These are phyloP conservation scores for Cyberlindnera amylophila DNA, from an alignment of 805 yeast genomes.

Conservation along the genomic window DNA sequence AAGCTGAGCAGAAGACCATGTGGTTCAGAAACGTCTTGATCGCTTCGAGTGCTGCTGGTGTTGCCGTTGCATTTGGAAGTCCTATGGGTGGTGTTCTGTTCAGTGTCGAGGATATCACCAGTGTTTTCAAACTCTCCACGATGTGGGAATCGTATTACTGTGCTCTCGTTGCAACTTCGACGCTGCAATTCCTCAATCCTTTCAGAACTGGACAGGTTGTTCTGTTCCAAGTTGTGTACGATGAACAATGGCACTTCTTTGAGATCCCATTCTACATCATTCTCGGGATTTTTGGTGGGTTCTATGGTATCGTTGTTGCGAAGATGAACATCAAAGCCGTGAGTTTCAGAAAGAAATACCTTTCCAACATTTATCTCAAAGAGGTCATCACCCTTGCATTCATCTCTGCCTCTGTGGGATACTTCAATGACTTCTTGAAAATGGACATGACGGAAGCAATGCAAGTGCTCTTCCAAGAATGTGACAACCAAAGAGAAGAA, in stretches of 20 bases:
- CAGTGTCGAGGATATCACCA: constrained; percentile 85
- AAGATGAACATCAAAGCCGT: constrained; percentile 74
- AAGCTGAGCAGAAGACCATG: constrained; percentile 11
- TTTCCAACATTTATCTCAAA: constrained; percentile 50
- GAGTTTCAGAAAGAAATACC: constrained; percentile 67
- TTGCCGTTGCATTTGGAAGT: constrained; percentile 95
- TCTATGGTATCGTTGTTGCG: constrained; percentile 77
- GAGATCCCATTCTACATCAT: constrained; percentile 79
- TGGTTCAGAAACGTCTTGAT: constrained; percentile 42
- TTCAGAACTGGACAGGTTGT: constrained; percentile 94
- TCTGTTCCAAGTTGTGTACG: constrained; percentile 86
- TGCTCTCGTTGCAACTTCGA: constrained; percentile 80
- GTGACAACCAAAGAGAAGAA: constrained; percentile 44
- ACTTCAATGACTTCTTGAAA: constrained; percentile 75
- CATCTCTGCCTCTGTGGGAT: constrained; percentile 72
- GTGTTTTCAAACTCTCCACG: constrained; percentile 68
- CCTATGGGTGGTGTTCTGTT: constrained; percentile 97
- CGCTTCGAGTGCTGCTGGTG: constrained; percentile 97
- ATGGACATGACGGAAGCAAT: constrained; percentile 95
- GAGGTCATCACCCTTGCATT: constrained; percentile 70
- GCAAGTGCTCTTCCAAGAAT: constrained; percentile 85
- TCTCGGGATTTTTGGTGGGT: constrained; percentile 87
- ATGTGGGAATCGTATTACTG: constrained; percentile 92
- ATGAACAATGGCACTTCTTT: constrained; percentile 78
- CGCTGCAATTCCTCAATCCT: constrained; percentile 79